Conservation (phyloP, 1,284 basidiomycete species). For the Ustilago shanxiensis region DNA sequence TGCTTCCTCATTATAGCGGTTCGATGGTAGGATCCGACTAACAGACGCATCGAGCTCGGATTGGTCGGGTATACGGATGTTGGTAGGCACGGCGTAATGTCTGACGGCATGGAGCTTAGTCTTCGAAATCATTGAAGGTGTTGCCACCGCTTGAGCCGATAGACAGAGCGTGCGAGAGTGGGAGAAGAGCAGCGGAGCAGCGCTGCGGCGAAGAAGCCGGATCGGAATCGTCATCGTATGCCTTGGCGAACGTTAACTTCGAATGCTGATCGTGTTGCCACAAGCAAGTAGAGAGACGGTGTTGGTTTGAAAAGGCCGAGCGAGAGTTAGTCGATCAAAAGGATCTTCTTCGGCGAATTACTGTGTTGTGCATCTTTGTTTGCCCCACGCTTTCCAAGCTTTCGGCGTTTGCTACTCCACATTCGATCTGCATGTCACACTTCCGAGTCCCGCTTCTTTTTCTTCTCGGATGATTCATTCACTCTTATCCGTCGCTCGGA, state of each 20-base stretch:
- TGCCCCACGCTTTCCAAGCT: slow-evolving; percentile 15
- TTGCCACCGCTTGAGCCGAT: neutral
- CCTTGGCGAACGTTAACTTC: neutral
- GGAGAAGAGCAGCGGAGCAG: neutral
- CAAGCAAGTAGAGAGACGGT: neutral
- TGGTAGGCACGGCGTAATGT: slow-evolving; percentile 23
- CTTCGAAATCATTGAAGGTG: neutral
- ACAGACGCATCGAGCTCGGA: slow-evolving; percentile 32
- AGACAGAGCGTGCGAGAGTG: neutral
- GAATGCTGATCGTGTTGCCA: neutral
- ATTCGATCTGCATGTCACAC: neutral
- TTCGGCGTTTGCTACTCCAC: slow-evolving; percentile 24
- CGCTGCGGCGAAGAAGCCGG: slow-evolving; percentile 11
- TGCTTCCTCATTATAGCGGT: slow-evolving; percentile 21
- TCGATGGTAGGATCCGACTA: slow-evolving; percentile 26
- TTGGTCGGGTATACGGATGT: slow-evolving; percentile 19
- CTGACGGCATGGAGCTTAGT: neutral
- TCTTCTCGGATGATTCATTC: slow-evolving; percentile 6
- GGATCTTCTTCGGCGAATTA: slow-evolving; percentile 19
- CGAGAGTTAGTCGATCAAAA: neutral
- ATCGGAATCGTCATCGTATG: slow-evolving; percentile 3
- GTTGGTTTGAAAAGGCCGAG: neutral
- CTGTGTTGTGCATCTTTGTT: neutral
- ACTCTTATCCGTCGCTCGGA: slow-evolving; percentile 3
- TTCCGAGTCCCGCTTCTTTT: slow-evolving; percentile 10